These are phyloP conservation scores for Hanseniaspora clermontiae DNA, from an alignment of 805 yeast genomes.

Conservation along the genomic window DNA sequence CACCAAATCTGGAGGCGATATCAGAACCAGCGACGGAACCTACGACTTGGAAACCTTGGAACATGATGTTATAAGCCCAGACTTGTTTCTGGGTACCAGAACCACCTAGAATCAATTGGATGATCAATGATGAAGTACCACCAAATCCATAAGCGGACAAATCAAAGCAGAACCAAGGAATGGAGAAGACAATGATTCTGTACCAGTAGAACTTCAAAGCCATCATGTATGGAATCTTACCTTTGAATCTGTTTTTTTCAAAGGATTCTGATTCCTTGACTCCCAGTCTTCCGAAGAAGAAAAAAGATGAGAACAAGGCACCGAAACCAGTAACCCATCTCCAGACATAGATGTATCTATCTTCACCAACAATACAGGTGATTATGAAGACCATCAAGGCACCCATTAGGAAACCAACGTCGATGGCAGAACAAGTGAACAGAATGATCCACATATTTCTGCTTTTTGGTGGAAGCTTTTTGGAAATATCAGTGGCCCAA, in stretches of 20 bases:
- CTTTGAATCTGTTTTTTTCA: conserved; percentile 55
- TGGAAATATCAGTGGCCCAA: conserved; percentile 87
- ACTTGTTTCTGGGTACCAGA: conserved; percentile 49
- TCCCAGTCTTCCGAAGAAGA: conserved; percentile 65
- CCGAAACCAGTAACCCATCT: conserved; percentile 82
- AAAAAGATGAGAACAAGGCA: conserved; percentile 69
- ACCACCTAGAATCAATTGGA: conserved; percentile 43
- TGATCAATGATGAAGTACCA: conserved; percentile 63
- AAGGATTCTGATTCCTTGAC: conserved; percentile 65
- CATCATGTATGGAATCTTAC: conserved; percentile 50
- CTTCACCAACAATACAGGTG: conserved; percentile 63
- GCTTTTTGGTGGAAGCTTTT: conserved; percentile 71
- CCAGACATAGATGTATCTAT: conserved; percentile 76
- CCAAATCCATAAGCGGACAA: conserved; percentile 81
- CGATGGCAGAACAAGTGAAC: conserved; percentile 85
- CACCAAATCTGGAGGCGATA: conserved; percentile 53
- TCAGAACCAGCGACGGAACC: conserved; percentile 84
- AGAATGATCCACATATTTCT: conserved; percentile 81
- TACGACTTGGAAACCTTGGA: conserved; percentile 78
- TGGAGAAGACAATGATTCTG: conserved; percentile 53
- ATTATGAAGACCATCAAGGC: conserved; percentile 78
- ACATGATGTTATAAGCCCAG: conserved; percentile 86
- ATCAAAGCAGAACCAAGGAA: conserved; percentile 87
- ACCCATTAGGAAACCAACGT: conserved; percentile 68
- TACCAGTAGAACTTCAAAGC: conserved; percentile 75